phyloP scores from a whole-genome alignment of 192 early-diverging fungal genomes.

The Backusella morwellensis region DNA sequence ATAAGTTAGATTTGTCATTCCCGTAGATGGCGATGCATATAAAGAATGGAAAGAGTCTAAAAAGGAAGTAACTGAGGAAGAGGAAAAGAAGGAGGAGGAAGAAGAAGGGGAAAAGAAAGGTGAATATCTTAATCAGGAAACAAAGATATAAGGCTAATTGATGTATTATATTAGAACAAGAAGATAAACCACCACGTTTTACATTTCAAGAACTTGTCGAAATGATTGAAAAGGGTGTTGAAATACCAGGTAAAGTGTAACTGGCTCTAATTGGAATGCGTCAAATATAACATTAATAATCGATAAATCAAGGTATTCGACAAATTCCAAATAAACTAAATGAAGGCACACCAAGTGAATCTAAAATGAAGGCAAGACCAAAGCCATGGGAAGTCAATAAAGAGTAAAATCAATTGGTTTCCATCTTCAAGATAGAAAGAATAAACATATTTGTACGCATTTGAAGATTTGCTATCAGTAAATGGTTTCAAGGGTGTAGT shows the following conservation, averaged over 20 bases:
- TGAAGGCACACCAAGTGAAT: slow-evolving; percentile 33
- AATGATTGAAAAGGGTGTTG: slow-evolving; percentile 39
- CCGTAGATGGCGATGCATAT: slow-evolving; percentile 36
- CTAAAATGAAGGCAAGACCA: slow-evolving; percentile 27
- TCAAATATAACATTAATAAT: not conserved
- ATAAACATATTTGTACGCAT: too few relatives aligned
- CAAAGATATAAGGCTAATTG: not conserved
- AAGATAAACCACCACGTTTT: slow-evolving; percentile 15
- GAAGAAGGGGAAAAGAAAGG: not conserved
- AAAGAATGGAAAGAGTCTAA: slow-evolving; percentile 29
- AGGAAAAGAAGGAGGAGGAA: not conserved
- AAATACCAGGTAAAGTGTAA: slow-evolving; percentile 37
- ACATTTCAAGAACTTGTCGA: slow-evolving; percentile 43
- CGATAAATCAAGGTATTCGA: slow-evolving; percentile 23
- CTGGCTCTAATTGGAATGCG: not conserved
- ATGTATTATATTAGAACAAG: not conserved
- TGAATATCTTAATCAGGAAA: not conserved
- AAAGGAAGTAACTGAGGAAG: not conserved
- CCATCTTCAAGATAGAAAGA: not conserved
- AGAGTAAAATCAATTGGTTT: not conserved
- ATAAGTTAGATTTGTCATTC: slow-evolving; percentile 26
- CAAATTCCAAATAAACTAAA: slow-evolving; percentile 41
- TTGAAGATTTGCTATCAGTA: too few relatives aligned
- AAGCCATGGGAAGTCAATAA: slow-evolving; percentile 37
- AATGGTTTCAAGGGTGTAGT: too few relatives aligned